phyloP scores from a whole-genome alignment of 345 rosid species.

The Aethionema arabicum region DNA sequence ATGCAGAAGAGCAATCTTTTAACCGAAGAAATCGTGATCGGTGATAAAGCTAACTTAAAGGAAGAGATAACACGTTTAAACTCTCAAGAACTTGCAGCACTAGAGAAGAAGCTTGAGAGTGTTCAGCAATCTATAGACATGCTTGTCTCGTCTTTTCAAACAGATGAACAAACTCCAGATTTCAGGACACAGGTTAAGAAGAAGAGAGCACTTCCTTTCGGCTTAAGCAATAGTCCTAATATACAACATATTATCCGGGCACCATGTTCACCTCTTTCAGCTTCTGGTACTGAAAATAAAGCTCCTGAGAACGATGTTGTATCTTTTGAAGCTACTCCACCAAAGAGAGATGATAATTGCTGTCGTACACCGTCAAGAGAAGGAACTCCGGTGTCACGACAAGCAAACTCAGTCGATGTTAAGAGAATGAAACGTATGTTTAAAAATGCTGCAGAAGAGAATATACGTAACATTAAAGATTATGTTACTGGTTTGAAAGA shows the following conservation, averaged over 20 bases:
- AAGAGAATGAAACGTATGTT: constrained; percentile 93
- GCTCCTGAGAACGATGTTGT: constrained; percentile 54
- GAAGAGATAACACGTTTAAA: constrained; percentile 82
- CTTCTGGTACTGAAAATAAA: constrained; percentile 72
- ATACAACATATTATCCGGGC: constrained; percentile 71
- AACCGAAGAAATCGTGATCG: constrained; percentile 54
- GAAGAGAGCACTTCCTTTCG: constrained; percentile 73
- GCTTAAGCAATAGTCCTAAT: constrained; percentile 69
- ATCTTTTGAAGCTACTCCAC: constrained; percentile 42
- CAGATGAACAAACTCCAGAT: constrained; percentile 50
- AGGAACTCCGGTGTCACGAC: constrained; percentile 53
- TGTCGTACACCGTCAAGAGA: constrained; percentile 51
- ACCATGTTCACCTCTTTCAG: constrained; percentile 82
- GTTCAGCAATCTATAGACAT: constrained; percentile 86
- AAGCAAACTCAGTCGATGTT: constrained; percentile 76
- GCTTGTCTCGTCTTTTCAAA: constrained; percentile 61
- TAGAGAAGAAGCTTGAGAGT: constrained; percentile 86
- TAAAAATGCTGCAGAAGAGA: constrained; percentile 95
- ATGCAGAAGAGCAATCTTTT: constrained; percentile 60
- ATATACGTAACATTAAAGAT: constrained; percentile 72
- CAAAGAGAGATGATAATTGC: constrained; percentile 38
- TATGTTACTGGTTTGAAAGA: constrained; percentile 91
- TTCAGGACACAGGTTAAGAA: constrained; percentile 59
- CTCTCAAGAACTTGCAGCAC: constrained; percentile 65
- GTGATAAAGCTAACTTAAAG: constrained; percentile 58